Percentiles rank a stretch among this genome's conserved stretches.
phyloP scores from a whole-genome alignment of 73 alveolate genomes.

The Paramecium caudatum region DNA sequence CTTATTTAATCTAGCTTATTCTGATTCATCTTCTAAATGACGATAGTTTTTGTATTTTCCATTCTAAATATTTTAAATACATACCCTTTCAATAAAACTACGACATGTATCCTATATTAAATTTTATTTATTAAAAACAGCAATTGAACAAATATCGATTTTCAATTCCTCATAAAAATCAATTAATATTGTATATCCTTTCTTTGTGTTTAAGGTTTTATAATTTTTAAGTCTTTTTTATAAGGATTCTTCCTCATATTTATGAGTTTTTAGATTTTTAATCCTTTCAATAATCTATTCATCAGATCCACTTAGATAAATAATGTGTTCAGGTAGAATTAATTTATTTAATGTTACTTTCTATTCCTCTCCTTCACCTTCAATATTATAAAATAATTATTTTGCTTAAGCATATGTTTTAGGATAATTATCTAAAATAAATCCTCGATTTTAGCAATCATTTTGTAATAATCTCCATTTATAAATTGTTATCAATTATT shows the following conservation, averaged over 20 bases:
- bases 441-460: constrained; percentile 78
- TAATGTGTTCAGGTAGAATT: constrained; percentile 52
- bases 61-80: constrained; percentile 13
- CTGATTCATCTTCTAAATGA: constrained; percentile 40
- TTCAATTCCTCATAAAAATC: constrained; percentile 69
- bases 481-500: constrained; percentile 40
- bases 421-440: constrained; percentile 78
- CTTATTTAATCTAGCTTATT: constrained; percentile 22
- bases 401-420: constrained; percentile 76
- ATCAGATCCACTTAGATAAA: constrained; percentile 50
- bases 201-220: constrained; percentile 31
- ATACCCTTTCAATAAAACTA: constrained; percentile 75
- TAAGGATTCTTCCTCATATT: constrained; percentile 62
- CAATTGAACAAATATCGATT: constrained; percentile 23
- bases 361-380: constrained; percentile 52
- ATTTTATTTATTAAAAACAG: constrained; percentile 35
- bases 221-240: constrained; percentile 54
- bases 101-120: constrained; percentile 47
- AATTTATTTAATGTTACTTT: neutral
- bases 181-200: constrained; percentile 65
- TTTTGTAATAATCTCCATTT: constrained; percentile 73
- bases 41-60: constrained; percentile 70
- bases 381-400: constrained; percentile 70
- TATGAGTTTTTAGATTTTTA: neutral
- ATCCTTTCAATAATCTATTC: constrained; percentile 67